Conservation (phyloP, 2,329 filamentous ascomycete species). For the Diaporthe aspalathi region DNA sequence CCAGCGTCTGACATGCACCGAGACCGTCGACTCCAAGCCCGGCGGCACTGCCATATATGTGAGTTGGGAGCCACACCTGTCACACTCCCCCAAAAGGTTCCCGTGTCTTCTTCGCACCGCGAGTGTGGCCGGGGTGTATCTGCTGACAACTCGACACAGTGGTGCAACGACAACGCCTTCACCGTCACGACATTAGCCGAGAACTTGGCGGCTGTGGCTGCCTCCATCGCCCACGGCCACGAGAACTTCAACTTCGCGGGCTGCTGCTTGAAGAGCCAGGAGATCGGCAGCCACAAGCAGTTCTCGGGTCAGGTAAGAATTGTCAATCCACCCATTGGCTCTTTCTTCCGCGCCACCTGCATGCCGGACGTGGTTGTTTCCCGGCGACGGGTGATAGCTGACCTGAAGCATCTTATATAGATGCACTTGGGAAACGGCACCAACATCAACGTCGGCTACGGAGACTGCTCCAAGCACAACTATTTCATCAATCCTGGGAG, state of each 20-base stretch:
- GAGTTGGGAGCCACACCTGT: neutral
- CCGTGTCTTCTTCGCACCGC: neutral
- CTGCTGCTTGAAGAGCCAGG: slow-evolving; percentile 5
- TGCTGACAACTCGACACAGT: neutral
- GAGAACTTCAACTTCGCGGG: neutral
- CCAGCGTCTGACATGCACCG: slow-evolving; percentile 1
- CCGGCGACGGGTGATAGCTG: neutral
- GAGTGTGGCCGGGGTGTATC: neutral
- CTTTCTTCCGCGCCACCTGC: neutral
- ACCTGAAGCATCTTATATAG: neutral
- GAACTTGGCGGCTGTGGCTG: neutral
- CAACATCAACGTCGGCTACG: slow-evolving; percentile 22
- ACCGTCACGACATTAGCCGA: neutral
- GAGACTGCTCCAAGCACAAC: slow-evolving; percentile 2
- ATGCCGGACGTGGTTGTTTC: neutral
- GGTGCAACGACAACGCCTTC: slow-evolving; percentile 9
- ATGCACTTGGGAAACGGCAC: slow-evolving; percentile 19
- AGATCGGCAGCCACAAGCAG: neutral
- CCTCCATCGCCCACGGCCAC: slow-evolving; percentile 2
- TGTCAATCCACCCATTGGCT: neutral
- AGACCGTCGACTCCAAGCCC: neutral
- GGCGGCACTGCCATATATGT: slow-evolving; percentile 9
- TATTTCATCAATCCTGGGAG: neutral
- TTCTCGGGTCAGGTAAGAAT: slow-evolving; percentile 19
- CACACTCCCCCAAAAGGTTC: neutral